Percentiles rank a stretch among this genome's conserved stretches.
These are phyloP conservation scores for Pestalotiopsis sp. DNA, from an alignment of 2,329 filamentous ascomycete genomes.

Conservation along the genomic window DNA sequence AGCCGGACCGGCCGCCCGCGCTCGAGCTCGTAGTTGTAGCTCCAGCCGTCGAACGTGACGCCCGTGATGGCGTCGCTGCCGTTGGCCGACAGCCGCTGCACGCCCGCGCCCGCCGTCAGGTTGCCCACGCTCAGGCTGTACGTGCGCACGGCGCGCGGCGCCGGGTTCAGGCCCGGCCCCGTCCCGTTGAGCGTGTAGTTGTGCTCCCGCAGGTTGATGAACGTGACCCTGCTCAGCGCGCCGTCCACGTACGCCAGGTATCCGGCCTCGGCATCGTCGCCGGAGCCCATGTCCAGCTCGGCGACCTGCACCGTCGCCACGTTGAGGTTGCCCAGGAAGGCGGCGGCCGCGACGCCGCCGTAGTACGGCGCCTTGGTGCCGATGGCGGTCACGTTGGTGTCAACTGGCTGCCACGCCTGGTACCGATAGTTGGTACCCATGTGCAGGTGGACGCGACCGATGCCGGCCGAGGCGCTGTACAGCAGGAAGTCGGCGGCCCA, in stretches of 20 bases:
- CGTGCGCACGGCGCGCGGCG: conserved; percentile 31
- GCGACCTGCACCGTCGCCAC: conserved; percentile 43
- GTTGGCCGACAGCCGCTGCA: conserved; percentile 59
- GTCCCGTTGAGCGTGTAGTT: conserved; percentile 57
- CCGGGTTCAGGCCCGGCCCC: conserved; percentile 28
- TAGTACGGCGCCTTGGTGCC: conserved; percentile 69
- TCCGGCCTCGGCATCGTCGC: conserved; percentile 46
- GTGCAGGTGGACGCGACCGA: conserved; percentile 65
- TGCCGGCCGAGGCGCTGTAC: conserved; percentile 56
- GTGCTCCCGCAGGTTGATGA: conserved; percentile 62
- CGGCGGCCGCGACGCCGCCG: conserved; percentile 60
- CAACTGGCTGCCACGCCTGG: conserved; percentile 61
- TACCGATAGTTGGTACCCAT: conserved; percentile 67
- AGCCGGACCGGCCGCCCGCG: conserved; percentile 55
- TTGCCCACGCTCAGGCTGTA: conserved; percentile 45
- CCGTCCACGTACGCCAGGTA: conserved; percentile 57
- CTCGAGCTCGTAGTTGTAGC: conserved; percentile 63
- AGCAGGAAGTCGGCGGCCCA: conserved; percentile 67
- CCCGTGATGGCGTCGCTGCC: conserved; percentile 66
- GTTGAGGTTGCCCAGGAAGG: conserved; percentile 50
- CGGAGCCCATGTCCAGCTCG: conserved; percentile 43
- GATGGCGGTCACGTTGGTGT: conserved; percentile 47
- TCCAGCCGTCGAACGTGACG: conserved; percentile 63
- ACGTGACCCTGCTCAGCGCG: conserved; percentile 48
- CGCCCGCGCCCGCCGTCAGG: conserved; percentile 23